phyloP scores from a whole-genome alignment of 163 green algal genomes.

The Trebouxia gelatinosa region DNA sequence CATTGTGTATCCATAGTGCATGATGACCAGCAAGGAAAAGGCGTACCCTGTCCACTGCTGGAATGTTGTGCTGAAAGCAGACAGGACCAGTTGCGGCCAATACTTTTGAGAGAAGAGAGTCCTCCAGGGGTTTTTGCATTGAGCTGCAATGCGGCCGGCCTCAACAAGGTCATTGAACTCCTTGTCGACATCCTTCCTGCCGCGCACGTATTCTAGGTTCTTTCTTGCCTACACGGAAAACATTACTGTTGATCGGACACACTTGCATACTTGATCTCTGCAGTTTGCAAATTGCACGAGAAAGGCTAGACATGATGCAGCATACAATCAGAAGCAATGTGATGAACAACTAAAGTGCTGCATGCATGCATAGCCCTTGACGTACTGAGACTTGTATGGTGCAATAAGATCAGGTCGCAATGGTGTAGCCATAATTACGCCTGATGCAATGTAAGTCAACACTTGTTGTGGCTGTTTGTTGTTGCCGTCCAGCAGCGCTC shows the following conservation, averaged over 20 bases:
- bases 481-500: too few species aligned
- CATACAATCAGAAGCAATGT: too few species aligned
- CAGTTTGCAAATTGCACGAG: not conserved
- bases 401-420: too few species aligned
- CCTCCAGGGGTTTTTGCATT: constrained; percentile 23
- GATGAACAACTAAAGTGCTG: not conserved
- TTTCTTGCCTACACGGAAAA: constrained; percentile 29
- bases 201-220: constrained; percentile 45
- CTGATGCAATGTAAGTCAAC: too few species aligned
- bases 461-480: too few species aligned
- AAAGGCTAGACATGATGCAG: not conserved
- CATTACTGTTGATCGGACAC: too few species aligned
- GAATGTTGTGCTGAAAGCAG: constrained; percentile 47
- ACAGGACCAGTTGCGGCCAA: constrained; percentile 54
- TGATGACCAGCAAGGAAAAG: too few species aligned
- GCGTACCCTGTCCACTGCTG: constrained; percentile 55
- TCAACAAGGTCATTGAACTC: constrained; percentile 49
- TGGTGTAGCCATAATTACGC: too few species aligned
- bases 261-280: not conserved
- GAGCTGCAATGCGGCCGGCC: not conserved
- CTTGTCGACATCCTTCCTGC: constrained; percentile 46
- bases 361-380: too few species aligned
- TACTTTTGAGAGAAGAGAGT: constrained; percentile 36
- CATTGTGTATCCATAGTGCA: too few species aligned
- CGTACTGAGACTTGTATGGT: too few species aligned